A percentile compares a stretch with the other conserved stretches of the same genome.
Evolutionary conservation across 352 stramenopile species (phyloP).

Genomic region (Elongisporangium senticosum): DNA sequence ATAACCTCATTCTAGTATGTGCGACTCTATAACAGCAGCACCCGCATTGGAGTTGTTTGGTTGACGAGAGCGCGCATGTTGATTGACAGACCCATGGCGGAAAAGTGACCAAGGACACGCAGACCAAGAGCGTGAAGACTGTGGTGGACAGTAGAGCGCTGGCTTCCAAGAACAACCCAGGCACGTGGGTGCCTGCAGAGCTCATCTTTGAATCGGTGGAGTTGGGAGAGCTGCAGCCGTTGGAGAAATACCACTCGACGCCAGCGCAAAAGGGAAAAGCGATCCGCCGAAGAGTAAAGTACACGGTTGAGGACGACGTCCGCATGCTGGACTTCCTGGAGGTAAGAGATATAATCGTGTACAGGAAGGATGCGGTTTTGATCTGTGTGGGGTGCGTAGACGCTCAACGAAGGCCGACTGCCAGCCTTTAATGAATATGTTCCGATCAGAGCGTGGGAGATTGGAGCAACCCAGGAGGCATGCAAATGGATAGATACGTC

Average conservation of each 20-base stretch:
- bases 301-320: constrained; percentile 35
- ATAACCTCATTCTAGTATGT: constrained; percentile 19
- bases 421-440: constrained; percentile 7
- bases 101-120: constrained; percentile 8
- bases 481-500: not conserved
- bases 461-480: not conserved
- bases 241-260: constrained; percentile 17
- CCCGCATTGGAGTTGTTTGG: not conserved
- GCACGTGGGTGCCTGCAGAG: constrained; percentile 29
- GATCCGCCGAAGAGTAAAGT: constrained; percentile 11
- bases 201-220: constrained; percentile 49
- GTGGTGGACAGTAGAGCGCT: not conserved
- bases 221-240: constrained; percentile 20
- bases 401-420: not conserved
- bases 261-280: constrained; percentile 10
- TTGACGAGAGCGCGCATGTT: not conserved
- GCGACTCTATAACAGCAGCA: not conserved
- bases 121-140: not conserved
- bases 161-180: not conserved
- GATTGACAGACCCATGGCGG: constrained; percentile 24
- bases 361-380: not conserved
- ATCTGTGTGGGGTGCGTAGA: not conserved
- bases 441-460: constrained; percentile 7
- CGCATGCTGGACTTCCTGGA: constrained; percentile 44
- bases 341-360: constrained; percentile 1